Conservation (phyloP, 2,329 filamentous ascomycete species). For the Aspergillus sp. region DNA sequence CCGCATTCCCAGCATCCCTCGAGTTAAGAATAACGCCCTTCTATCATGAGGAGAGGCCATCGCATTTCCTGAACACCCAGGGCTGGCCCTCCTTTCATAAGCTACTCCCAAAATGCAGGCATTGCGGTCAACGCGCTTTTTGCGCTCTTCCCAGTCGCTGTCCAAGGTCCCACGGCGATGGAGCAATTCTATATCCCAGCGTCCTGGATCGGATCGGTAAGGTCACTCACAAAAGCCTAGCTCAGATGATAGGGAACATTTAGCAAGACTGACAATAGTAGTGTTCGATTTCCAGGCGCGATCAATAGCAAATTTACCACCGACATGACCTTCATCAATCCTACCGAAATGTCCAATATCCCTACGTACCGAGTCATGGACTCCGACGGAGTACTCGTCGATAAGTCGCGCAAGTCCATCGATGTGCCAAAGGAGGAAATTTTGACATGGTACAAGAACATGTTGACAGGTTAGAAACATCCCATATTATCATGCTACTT, state of each 20-base stretch:
- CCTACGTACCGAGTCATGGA: conserved; percentile 91
- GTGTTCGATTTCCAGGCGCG: conserved; percentile 82
- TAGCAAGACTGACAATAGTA: conserved; percentile 29
- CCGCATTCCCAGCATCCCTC: conserved; percentile 7
- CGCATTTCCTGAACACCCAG: neutral
- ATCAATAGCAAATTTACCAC: conserved; percentile 91
- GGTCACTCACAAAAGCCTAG: conserved; percentile 16
- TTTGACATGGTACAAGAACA: conserved; percentile 62
- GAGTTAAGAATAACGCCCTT: neutral
- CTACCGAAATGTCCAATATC: conserved; percentile 72
- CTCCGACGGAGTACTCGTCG: conserved; percentile 81
- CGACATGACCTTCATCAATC: conserved; percentile 73
- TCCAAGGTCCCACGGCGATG: conserved; percentile 42
- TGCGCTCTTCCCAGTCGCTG: conserved; percentile 2
- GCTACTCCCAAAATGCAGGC: neutral
- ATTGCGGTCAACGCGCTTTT: conserved; percentile 4
- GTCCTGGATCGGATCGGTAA: conserved; percentile 62
- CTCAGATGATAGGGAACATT: neutral
- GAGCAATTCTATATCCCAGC: conserved; percentile 58
- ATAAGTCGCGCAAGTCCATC: conserved; percentile 66
- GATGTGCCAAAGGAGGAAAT: conserved; percentile 66
- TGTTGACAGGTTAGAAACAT: conserved; percentile 55
- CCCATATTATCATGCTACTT: neutral
- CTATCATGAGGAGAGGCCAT: neutral
- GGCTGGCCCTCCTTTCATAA: neutral